Evolutionary conservation across 768 basidiomycete species (phyloP), one percentile per base, ranked within the genome.

Genomic region (Mycena alexandri): DNA sequence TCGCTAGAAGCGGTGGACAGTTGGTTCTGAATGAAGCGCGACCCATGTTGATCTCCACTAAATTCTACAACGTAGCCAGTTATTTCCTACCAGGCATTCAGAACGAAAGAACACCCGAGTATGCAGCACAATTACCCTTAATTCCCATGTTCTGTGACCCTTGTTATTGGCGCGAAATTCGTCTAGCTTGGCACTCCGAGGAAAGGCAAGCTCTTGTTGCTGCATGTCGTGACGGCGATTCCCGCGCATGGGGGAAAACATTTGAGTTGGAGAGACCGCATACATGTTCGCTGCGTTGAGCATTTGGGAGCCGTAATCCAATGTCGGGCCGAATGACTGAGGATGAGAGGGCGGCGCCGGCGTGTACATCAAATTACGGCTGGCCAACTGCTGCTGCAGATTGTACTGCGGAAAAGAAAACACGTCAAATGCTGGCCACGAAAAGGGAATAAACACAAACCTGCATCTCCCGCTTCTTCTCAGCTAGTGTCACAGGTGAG

Each of bases 21-120:
- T 74, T 92, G 91, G 72, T 93, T 90, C 76, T 99, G 97, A 67
- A 99, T 96, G 78, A 98, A 95, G 11, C 97, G 89, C n/a, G 96
- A 98, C n/a, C 96, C 97, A 69, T 96, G 93, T 75, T 98, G 96
- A 78, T 99, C 97, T 16, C 89, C 88, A 64, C 93, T 91, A 77
- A 99, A 99, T 78, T 98, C 97, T 44, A 93, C 90, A 61, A 97
- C 78, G 76, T 93, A 87, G 10, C 94, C 94, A 50, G 85, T 84
- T 69, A 99, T 90, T 73, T 97, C 95, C 97, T 98, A 72, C 21
- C 54, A 70, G 55, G 24, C 7, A 19, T 61, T 75, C 36, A 33
- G 43, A 29, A 59, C 21, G 24, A 59, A 25, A 48, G 14, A 53
- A 25, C 50, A 43, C 13, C 43, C 5, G 47, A 62, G 19, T 1